These are phyloP conservation scores for Ophiostoma novo-ulmi DNA, from an alignment of 2,329 filamentous ascomycete species.

Conservation along the genomic window DNA sequence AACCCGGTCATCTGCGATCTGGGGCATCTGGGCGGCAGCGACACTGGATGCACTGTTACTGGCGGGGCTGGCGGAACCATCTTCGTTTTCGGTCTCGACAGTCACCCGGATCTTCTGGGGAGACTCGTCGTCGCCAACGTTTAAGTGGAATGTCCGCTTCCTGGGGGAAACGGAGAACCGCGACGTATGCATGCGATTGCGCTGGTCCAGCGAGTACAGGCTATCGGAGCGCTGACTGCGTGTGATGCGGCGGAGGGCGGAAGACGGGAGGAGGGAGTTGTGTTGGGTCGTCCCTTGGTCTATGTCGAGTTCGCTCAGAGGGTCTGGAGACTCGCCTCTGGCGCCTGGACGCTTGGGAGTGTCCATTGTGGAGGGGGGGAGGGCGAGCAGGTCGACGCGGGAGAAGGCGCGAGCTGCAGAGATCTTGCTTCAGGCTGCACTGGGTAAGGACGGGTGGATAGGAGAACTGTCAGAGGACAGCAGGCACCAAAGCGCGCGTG, in stretches of 20 bases:
- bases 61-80: conserved; percentile 26
- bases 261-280: background rate
- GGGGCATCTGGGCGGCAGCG: background rate
- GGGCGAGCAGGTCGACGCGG: background rate
- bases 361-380: background rate
- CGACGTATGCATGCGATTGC: conserved; percentile 20
- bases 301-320: conserved; percentile 12
- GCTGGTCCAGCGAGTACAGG: conserved; percentile 19
- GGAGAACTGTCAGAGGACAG: background rate
- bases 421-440: background rate
- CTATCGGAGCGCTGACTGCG: conserved; percentile 38
- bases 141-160: conserved; percentile 54
- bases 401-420: background rate
- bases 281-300: background rate
- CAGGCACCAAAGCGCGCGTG: background rate
- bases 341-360: background rate
- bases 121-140: conserved; percentile 47
- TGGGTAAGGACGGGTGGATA: background rate
- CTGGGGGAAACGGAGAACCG: conserved; percentile 40
- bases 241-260: conserved; percentile 40
- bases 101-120: conserved; percentile 52
- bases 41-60: background rate
- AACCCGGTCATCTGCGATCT: conserved; percentile 30
- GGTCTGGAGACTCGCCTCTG: conserved; percentile 4
- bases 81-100: conserved; percentile 45